Evolutionary conservation across 2,329 filamentous ascomycete genomes (phyloP).

Genomic region (Aureobasidium sp.): DNA sequence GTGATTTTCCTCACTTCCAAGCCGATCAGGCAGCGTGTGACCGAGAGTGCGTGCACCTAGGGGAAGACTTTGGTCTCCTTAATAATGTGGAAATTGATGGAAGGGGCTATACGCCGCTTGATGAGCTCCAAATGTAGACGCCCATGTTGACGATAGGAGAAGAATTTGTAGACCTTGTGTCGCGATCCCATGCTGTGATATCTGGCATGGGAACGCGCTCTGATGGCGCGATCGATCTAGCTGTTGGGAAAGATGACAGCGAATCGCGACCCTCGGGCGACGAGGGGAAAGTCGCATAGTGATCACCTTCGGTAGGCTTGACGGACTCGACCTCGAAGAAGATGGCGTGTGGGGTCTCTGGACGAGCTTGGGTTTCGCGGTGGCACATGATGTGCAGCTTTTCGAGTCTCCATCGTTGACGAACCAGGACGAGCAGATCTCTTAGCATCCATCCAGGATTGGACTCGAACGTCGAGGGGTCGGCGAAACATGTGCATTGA

Average conservation of each 20-base stretch:
- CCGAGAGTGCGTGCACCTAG: conserved; percentile 90
- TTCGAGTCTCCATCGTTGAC: conserved; percentile 68
- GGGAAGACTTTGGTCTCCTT: conserved; percentile 79
- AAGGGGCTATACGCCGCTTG: conserved; percentile 94
- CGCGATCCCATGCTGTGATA: conserved; percentile 91
- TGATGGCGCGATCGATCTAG: conserved; percentile 11
- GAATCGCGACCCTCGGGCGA: neutral
- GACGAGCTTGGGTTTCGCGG: conserved; percentile 67
- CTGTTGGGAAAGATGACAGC: conserved; percentile 18
- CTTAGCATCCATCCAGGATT: conserved; percentile 89
- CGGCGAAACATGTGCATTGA: conserved; percentile 76
- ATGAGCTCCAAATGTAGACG: conserved; percentile 95
- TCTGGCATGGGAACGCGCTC: conserved; percentile 51
- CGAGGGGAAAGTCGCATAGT: conserved; percentile 15
- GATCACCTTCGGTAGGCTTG: conserved; percentile 10
- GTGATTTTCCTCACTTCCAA: conserved; percentile 96
- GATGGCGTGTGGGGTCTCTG: conserved; percentile 74
- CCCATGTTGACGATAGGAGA: conserved; percentile 73
- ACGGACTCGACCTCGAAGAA: conserved; percentile 55
- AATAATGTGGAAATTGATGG: conserved; percentile 77
- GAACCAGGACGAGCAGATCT: conserved; percentile 77
- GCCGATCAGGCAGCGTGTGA: conserved; percentile 82
- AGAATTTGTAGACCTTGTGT: conserved; percentile 65
- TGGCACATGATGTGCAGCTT: conserved; percentile 84
- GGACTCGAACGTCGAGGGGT: conserved; percentile 81